Percentiles rank a stretch among this genome's conserved stretches.
Evolutionary conservation across 169 alveolate genomes (phyloP).

Genomic region (Neospora caninum): DNA sequence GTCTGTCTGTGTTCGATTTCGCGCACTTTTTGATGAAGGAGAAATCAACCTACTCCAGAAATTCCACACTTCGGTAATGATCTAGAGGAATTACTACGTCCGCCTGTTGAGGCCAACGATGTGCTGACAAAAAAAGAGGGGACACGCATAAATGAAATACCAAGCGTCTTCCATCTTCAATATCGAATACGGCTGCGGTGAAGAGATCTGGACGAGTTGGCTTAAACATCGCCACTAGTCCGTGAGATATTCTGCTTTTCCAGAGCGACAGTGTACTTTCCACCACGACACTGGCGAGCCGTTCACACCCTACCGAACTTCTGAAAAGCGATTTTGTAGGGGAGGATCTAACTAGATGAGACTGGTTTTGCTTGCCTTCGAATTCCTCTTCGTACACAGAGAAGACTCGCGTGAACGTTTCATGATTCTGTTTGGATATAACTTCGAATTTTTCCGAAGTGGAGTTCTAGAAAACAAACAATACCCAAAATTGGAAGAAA

Average conservation of each 20-base stretch:
- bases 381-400: slow-evolving; percentile 64
- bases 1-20: background rate
- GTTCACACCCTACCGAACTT: slow-evolving; percentile 54
- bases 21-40: background rate
- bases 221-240: slow-evolving; percentile 64
- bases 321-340: background rate
- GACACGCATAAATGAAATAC: background rate
- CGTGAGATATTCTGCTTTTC: slow-evolving; percentile 61
- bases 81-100: slow-evolving; percentile 58
- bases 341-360: background rate
- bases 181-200: slow-evolving; percentile 64
- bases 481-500: slow-evolving; percentile 65
- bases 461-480: background rate
- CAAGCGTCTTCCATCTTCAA: slow-evolving; percentile 66
- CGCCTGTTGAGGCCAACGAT: slow-evolving; percentile 21
- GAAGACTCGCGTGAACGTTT: slow-evolving; percentile 50
- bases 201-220: slow-evolving; percentile 56
- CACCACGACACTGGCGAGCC: background rate
- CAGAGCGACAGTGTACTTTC: background rate
- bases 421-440: slow-evolving; percentile 41
- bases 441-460: background rate
- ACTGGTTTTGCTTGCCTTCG: slow-evolving; percentile 54
- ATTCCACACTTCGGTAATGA: slow-evolving; percentile 63
- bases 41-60: slow-evolving; percentile 50
- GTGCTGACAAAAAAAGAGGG: background rate